These are phyloP conservation scores for Cairneyella variabilis DNA, from an alignment of 495 filamentous ascomycete species.

Conservation along the genomic window DNA sequence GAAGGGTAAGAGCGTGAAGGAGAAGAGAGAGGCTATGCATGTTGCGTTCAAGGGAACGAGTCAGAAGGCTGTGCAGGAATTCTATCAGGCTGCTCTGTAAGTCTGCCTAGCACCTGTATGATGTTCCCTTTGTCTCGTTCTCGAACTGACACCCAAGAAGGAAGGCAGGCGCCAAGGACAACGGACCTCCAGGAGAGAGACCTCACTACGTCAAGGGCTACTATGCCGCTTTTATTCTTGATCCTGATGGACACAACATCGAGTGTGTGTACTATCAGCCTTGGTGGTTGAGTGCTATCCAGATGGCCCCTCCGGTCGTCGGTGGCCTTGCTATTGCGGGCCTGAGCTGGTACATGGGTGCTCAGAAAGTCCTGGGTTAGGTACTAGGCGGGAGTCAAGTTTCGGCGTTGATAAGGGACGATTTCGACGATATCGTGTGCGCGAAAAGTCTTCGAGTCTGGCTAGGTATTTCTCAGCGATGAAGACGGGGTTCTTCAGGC, in stretches of 20 bases:
- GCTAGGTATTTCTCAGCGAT: too few species aligned
- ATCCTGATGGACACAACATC: slow-evolving; percentile 50
- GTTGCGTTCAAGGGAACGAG: slow-evolving; percentile 27
- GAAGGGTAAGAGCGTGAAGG: slow-evolving; percentile 9
- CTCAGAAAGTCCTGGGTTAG: too few species aligned
- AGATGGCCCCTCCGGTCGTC: not conserved
- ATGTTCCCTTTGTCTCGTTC: not conserved
- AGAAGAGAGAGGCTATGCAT: slow-evolving; percentile 19
- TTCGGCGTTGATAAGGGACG: too few species aligned
- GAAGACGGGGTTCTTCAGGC: too few species aligned
- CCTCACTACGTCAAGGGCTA: slow-evolving; percentile 37
- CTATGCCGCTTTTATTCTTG: slow-evolving; percentile 47
- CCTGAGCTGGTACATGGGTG: not conserved
- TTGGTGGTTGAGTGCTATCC: slow-evolving; percentile 7
- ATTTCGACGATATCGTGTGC: too few species aligned
- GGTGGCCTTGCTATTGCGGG: not conserved
- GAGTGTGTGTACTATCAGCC: slow-evolving; percentile 35
- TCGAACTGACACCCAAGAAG: slow-evolving; percentile 12
- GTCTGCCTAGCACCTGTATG: not conserved
- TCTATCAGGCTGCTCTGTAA: slow-evolving; percentile 30
- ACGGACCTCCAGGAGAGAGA: slow-evolving; percentile 44
- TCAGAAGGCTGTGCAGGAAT: slow-evolving; percentile 24
- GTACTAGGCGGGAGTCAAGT: too few species aligned
- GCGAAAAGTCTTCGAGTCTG: too few species aligned
- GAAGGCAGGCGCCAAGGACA: slow-evolving; percentile 41